These are phyloP conservation scores for Limtongia smithiae DNA, from an alignment of 805 yeast genomes.

Conservation along the genomic window DNA sequence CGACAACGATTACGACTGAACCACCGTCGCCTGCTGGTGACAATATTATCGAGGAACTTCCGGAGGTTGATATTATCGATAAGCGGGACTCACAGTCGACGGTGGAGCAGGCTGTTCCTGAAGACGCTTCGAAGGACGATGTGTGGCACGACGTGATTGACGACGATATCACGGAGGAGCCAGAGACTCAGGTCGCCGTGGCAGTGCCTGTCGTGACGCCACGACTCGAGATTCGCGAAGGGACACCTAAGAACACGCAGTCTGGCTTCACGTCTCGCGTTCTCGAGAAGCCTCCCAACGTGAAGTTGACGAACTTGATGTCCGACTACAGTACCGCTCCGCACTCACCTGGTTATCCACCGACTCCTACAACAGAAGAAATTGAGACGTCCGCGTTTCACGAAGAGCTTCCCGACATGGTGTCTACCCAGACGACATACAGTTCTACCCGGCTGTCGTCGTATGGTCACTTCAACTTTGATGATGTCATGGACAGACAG, in stretches of 20 bases:
- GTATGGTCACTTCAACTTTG: not conserved
- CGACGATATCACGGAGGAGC: not conserved
- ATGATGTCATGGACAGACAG: not conserved
- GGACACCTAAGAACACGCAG: not conserved
- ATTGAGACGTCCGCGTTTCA: constrained; percentile 1
- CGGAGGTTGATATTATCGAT: too few relatives aligned
- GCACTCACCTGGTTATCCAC: constrained; percentile 6
- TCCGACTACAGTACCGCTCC: not conserved
- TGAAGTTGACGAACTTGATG: not conserved
- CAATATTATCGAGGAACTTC: constrained; percentile 3
- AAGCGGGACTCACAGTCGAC: too few relatives aligned
- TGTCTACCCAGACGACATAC: too few relatives aligned
- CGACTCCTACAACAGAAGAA: not conserved
- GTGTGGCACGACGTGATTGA: not conserved
- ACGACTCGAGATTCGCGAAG: not conserved
- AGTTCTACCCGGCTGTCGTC: too few relatives aligned
- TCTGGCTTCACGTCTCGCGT: too few relatives aligned
- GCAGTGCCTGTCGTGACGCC: not conserved
- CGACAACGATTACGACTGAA: constrained; percentile 8
- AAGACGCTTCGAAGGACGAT: too few relatives aligned
- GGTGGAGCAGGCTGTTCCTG: too few relatives aligned
- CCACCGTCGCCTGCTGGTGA: constrained; percentile 10
- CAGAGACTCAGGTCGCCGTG: not conserved
- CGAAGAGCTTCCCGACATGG: not conserved
- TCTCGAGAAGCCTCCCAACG: not conserved